Percentiles rank a stretch among this genome's conserved stretches.
Evolutionary conservation across 2,329 filamentous ascomycete species (phyloP).

Genomic region (Epichloe coenophiala): DNA sequence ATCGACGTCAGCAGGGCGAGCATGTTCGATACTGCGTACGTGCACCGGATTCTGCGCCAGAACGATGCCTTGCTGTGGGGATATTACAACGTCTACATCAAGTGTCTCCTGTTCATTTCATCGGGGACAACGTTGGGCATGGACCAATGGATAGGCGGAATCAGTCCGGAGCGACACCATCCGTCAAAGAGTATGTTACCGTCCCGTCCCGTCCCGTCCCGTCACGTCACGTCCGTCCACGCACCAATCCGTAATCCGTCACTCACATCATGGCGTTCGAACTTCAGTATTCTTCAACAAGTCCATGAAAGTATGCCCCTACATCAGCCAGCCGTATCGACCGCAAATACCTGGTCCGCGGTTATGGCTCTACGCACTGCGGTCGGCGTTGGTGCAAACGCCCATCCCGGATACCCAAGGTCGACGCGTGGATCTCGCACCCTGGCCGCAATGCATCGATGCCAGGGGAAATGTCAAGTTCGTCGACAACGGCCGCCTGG

Average conservation of each 20-base stretch:
- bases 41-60: conserved; percentile 24
- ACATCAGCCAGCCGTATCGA: conserved; percentile 21
- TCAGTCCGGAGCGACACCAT: conserved; percentile 19
- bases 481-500: conserved; percentile 15
- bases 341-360: conserved; percentile 10
- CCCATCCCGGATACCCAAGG: conserved; percentile 21
- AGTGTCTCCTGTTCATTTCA: conserved; percentile 16
- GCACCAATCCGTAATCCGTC: too few relatives aligned
- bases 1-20: conserved; percentile 28
- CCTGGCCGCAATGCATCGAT: conserved; percentile 26
- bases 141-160: conserved; percentile 28
- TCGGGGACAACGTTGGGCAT: conserved; percentile 25
- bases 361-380: conserved; percentile 13
- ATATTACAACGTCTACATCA: conserved; percentile 28
- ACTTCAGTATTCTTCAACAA: conserved; percentile 26
- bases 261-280: not conserved
- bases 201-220: too few relatives aligned
- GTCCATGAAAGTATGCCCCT: conserved; percentile 22
- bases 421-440: conserved; percentile 26
- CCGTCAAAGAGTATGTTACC: conserved; percentile 10
- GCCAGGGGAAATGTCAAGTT: conserved; percentile 22
- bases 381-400: conserved; percentile 21
- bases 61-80: conserved; percentile 24
- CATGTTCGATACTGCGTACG: conserved; percentile 32
- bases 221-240: too few relatives aligned